Evolutionary conservation across 306 rosid genomes (phyloP), one percentile per base, ranked within the genome.

Genomic region (Trifolium repens): DNA sequence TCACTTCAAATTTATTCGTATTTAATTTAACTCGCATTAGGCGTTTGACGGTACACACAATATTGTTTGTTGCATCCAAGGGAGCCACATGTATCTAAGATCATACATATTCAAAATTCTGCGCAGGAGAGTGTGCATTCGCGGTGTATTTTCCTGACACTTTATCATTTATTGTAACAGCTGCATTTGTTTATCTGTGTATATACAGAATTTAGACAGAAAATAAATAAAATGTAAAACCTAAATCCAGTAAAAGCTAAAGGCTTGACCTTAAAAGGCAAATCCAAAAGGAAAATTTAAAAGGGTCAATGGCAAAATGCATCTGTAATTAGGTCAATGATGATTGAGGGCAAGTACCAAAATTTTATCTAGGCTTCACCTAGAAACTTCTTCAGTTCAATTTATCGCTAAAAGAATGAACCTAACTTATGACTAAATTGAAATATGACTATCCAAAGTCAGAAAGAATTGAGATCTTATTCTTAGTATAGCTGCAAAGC

Each of bases 401-500:
- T 50, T 86, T 12, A 80, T 78, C 79, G 61, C 46, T 46, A 78
- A 84, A 88, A 91, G 85, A 85, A 91, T 86, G 78, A 75, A 71
- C 85, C 90, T 81, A 88, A 50, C 46, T 74, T 83, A 76, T 60
- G 80, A 60, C 83, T 84, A 84, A 71, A 59, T 60, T 59, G 42
- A 61, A 80, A 71, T 49, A 27, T 68, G 59, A 72, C 89, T 85
- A 83, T 58, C 73, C 79, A 55, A 50, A 78, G 62, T 83, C 63
- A 72, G 75, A 88, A 84, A 86, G 87, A 89, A 88, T 83, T 67
- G 76, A 62, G 81, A 79, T 78, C 78, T 76, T 83, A 49, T 79
- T 76, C 77, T 82, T 27, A 15, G 39, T 77, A 83, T 85, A 88
- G 87, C 87, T 84, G 80, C 82, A 78, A 64, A 64, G 50, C 67